Evolutionary conservation across 1,284 basidiomycete species (phyloP).

Genomic region (Heterobasidion occidentale): DNA sequence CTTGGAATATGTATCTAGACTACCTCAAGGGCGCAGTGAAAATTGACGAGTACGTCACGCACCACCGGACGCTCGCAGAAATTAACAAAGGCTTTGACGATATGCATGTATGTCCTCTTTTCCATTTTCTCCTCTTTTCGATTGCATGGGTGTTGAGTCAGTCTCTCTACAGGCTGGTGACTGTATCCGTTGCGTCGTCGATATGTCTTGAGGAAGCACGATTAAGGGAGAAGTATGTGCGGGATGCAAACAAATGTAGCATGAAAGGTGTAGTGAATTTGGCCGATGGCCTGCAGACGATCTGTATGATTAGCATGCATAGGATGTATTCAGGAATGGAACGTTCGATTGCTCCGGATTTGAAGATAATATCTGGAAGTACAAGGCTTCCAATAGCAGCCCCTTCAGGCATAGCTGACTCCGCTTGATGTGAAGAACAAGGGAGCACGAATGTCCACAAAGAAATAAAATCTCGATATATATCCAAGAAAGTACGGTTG

Average conservation of each 20-base stretch:
- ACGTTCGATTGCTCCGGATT: not conserved
- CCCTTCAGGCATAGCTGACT: not conserved
- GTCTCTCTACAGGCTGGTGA: constrained; percentile 55
- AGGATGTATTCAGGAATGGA: not conserved
- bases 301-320: not conserved
- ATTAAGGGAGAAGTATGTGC: not conserved
- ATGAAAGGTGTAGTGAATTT: not conserved
- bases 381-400: not conserved
- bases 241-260: not conserved
- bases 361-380: not conserved
- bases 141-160: not conserved
- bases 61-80: constrained; percentile 65
- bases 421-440: no score
- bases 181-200: constrained; percentile 89
- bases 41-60: constrained; percentile 89
- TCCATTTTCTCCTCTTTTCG: not conserved
- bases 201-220: constrained; percentile 43
- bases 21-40: constrained; percentile 70
- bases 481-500: not conserved
- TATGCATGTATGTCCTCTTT: constrained; percentile 74
- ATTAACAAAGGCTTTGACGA: constrained; percentile 90
- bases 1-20: constrained; percentile 31
- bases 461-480: not conserved
- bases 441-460: not conserved
- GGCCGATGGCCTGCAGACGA: not conserved